Base-by-base conservation (phyloP, 2,329 filamentous ascomycete species). In the Ramichloridium luteum region DNA sequence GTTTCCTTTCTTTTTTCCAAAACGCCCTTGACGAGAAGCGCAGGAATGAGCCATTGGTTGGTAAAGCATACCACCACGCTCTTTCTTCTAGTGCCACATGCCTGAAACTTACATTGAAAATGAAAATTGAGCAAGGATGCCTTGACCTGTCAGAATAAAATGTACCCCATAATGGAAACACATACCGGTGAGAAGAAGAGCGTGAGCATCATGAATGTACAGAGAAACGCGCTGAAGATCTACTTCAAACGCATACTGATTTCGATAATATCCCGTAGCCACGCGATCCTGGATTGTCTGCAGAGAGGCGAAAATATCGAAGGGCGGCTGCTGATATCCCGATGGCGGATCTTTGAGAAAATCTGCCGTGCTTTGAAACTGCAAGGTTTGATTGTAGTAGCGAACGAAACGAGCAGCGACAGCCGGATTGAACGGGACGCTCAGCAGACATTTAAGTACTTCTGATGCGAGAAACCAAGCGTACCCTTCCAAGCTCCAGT, bases 301-400 rank as follows among this genome's bases (percentile, higher is more conserved):
- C 3, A 61, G 39, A 4, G 46, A 49, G 5, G 32, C 48, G 11
- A 50, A 16, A 2, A 61, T 16, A 36, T 62, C 54, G 5, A 59
- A 41, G 2, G 47, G 38, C 9, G 47, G 56, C 31, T 56, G 56
- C 38, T 51, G 55, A 33, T 55, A 58, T 13, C 46, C 46, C 6
- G 38, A 27, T 2, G 56, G 54, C 1, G 57, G 57, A 16, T 50
- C 38, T 17, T 53, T 53, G 12, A 61, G 47, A 32, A 54, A 58
- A 9, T 47, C 44, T 6, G 56, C 30, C 1, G 56, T 58, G 25
- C 47, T 55, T 32, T 61, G 57, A 23, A 58, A 57, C 33, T 59
- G 51, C 3, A 65, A 36, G 1, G 56, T 60, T 13, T 58, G 51
- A 31, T 58, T 57, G 25, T 56, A 57, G 33, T 64, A 63, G 10